These are phyloP conservation scores for Incumbomyces lentus DNA, from an alignment of 2,329 filamentous ascomycete species.

Conservation along the genomic window DNA sequence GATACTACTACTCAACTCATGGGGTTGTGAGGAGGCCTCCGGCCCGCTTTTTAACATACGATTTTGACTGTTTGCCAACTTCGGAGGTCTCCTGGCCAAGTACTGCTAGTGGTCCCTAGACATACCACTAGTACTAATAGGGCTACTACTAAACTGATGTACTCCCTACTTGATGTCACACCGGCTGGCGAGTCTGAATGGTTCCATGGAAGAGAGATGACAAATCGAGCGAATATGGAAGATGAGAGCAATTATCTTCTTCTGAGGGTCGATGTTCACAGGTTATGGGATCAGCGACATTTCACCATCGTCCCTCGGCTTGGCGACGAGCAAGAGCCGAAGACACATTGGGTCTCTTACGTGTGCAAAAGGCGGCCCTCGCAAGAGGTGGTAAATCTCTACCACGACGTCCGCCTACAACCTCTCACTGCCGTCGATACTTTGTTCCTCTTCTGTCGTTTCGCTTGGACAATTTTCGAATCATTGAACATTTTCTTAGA, in stretches of 20 bases:
- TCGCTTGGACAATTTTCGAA: background rate
- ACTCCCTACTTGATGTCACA: no score
- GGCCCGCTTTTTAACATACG: no score
- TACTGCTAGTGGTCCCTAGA: no score
- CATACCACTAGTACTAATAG: no score
- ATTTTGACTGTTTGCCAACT: no score
- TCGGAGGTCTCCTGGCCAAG: no score
- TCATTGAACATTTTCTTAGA: background rate
- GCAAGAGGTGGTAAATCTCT: background rate
- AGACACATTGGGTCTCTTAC: background rate
- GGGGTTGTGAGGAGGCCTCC: no score
- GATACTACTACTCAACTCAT: no score
- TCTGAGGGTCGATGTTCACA: background rate
- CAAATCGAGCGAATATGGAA: background rate
- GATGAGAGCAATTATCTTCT: background rate
- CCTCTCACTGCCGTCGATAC: background rate
- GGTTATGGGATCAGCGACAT: conserved; percentile 1
- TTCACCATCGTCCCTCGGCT: background rate
- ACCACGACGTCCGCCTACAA: background rate
- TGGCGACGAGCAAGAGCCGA: background rate
- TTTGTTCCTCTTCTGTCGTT: background rate
- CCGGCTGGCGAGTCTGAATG: background rate
- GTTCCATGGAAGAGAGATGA: background rate
- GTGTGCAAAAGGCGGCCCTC: conserved; percentile 1
- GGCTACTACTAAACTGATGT: no score